Evolutionary conservation across 805 yeast genomes (phyloP), one percentile per base, ranked within the genome.

Genomic region (Wickerhamomyces hampshirensis): DNA sequence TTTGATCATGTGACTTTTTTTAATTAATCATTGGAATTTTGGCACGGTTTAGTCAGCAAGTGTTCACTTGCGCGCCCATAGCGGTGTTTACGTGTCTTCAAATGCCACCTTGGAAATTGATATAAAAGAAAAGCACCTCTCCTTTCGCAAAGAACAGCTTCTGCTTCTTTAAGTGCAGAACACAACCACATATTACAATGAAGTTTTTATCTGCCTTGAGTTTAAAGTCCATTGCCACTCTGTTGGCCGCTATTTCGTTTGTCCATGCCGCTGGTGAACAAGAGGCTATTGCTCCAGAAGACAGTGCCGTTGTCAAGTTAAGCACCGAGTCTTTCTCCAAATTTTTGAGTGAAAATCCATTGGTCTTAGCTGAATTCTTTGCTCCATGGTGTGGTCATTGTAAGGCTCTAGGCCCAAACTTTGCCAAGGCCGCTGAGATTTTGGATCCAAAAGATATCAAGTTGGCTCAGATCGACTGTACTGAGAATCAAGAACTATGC

Each of bases 381-480:
- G 95, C 95, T 13, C 95, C 97, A 59, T 91, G 98, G 97, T 89
- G 97, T 71, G 96, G 96, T 13, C 93, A 89, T 67, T 89, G 97
- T 73, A 87, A 89, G 69, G 74, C 73, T 33, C 66, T 86, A 47
- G 95, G 87, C 10, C 96, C 96, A 24, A 81, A 86, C 60, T 84
- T 72, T 49, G 68, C 77, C 35, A 62, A 73, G 50, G 95, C 95
- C 35, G 86, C 91, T 34, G 77, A 80, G 48, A 50, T 55, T 14
- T 69, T 84, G 56, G 69, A 68, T 32, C 74, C 68, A 34, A 75
- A 83, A 43, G 66, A 74, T 37, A 80, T 84, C 59, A 75, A 77
- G 52, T 67, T 86, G 54, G 94, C 87, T 31, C 95, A 86, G 67
- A 67, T 86, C 47, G 94, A 86, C 61, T 86, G 96, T 73, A 81